These are phyloP conservation scores for barrel medic (Medicago truncatula) DNA, from an alignment of 306 rosid genomes.

Conservation along the genomic window MtrunA17r5.0-ANR NC_053046.1:34410001-34410500, in stretches of 20 bases:
- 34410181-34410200: background rate
- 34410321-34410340: conserved; percentile 49
- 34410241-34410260: background rate
- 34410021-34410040: too few species aligned
- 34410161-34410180: too few species aligned
- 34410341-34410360: conserved; percentile 47
- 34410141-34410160: too few species aligned
- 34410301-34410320: conserved; percentile 43
- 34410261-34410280: background rate
- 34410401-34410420: conserved; percentile 55
- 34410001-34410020: too few species aligned
- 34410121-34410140: background rate
- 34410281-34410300: conserved; percentile 39
- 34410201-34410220: background rate
- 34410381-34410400: conserved; percentile 40
- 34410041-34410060: too few species aligned
- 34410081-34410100: background rate
- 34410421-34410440: conserved; percentile 48
- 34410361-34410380: conserved; percentile 49
- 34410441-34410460: conserved; percentile 57
- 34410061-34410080: background rate
- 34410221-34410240: background rate
- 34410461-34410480: conserved; percentile 73
- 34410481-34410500: conserved; percentile 64
- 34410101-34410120: background rate